Evolutionary conservation across 2,329 filamentous ascomycete genomes (phyloP).

Genomic region (Fusarium sp.): DNA sequence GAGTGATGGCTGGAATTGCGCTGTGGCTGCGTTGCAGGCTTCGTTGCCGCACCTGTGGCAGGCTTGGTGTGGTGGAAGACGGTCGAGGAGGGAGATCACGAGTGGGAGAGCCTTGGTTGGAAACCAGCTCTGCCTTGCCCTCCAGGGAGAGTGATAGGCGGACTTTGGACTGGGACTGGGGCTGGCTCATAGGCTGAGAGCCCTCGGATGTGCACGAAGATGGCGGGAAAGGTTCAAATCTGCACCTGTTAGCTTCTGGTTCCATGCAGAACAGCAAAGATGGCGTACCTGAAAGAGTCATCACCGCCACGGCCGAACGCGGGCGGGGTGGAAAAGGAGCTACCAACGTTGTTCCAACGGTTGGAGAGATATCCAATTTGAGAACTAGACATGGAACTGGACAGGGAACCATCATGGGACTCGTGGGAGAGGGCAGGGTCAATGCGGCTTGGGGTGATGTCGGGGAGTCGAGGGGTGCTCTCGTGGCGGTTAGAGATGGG

Average conservation of each 20-base stretch:
- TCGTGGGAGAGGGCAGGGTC: conserved; percentile 45
- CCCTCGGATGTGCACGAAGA: conserved; percentile 57
- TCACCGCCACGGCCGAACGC: conserved; percentile 54
- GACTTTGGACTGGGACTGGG: conserved; percentile 65
- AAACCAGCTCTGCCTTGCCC: conserved; percentile 88
- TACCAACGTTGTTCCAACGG: conserved; percentile 64
- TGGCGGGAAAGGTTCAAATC: conserved; percentile 58
- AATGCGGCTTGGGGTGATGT: conserved; percentile 43
- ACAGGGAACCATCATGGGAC: conserved; percentile 46
- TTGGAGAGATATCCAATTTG: conserved; percentile 66
- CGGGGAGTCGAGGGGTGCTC: conserved; percentile 29
- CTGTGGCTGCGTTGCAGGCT: conserved; percentile 79
- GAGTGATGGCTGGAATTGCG: conserved; percentile 68
- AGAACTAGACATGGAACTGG: conserved; percentile 55
- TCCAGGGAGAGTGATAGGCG: conserved; percentile 87
- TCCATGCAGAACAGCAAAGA: neutral
- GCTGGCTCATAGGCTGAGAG: conserved; percentile 52
- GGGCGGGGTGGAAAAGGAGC: conserved; percentile 63
- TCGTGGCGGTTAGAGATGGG: conserved; percentile 39
- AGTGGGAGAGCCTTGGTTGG: conserved; percentile 76
- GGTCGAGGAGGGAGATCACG: conserved; percentile 60
- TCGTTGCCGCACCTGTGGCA: conserved; percentile 61
- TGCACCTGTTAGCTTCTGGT: conserved; percentile 39
- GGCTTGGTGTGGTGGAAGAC: conserved; percentile 60
- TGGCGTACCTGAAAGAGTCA: conserved; percentile 61